Evolutionary conservation across 768 basidiomycete genomes (phyloP).

Genomic region (Kwoniella mangroviensis): DNA sequence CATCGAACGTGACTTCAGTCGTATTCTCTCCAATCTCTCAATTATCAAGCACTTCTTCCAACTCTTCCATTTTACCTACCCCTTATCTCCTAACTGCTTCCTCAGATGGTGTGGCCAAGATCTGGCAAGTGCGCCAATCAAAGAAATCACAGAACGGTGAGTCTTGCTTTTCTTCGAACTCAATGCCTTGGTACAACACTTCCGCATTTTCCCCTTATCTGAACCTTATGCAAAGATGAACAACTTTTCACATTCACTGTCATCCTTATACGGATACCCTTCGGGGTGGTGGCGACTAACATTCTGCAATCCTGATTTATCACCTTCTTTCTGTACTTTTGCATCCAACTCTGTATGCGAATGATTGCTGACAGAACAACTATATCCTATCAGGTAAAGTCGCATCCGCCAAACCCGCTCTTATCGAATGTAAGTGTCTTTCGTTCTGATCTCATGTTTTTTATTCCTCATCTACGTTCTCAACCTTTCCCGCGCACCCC

Average conservation of each 20-base stretch:
- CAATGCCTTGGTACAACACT: conserved; percentile 1
- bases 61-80: conserved; percentile 28
- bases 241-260: conserved; percentile 52
- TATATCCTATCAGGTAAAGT: conserved; percentile 41
- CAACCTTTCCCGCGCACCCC: conserved; percentile 22
- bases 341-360: neutral
- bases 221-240: conserved; percentile 41
- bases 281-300: conserved; percentile 46
- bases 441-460: neutral
- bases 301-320: conserved; percentile 58
- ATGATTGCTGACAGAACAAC: conserved; percentile 11
- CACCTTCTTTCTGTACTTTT: neutral
- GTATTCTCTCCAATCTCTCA: conserved; percentile 67
- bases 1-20: conserved; percentile 66
- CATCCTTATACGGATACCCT: conserved; percentile 48
- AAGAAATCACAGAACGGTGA: conserved; percentile 66
- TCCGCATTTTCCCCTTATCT: neutral
- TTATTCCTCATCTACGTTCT: neutral
- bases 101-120: conserved; percentile 72
- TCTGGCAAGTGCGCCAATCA: conserved; percentile 71
- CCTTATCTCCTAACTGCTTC: conserved; percentile 69
- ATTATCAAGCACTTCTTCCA: conserved; percentile 20
- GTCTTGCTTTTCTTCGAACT: conserved; percentile 37
- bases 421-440: conserved; percentile 47
- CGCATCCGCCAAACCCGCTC: conserved; percentile 30